Percentiles rank a stretch among this genome's conserved stretches.
phyloP scores from a whole-genome alignment of 129 eudicot genomes.

The Erigeron canadensis region DNA sequence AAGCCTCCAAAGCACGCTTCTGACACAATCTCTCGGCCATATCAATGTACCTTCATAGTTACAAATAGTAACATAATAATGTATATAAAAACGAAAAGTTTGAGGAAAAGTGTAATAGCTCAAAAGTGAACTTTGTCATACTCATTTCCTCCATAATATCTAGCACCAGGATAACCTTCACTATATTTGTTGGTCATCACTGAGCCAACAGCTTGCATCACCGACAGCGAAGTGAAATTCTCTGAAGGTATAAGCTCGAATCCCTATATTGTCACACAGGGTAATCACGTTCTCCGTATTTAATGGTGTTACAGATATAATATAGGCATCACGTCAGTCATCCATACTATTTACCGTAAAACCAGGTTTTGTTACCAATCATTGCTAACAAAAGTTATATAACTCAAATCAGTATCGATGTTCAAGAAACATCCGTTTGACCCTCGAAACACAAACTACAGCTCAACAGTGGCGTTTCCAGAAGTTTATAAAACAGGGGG shows the following conservation, averaged over 20 bases:
- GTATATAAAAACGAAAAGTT: not conserved
- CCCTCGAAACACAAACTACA: no score
- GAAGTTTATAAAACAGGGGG: no score
- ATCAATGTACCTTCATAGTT: constrained; percentile 76
- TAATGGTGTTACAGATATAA: not conserved
- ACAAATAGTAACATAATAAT: constrained; percentile 2
- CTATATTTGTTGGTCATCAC: constrained; percentile 97
- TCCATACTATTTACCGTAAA: no score
- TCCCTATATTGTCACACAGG: constrained; percentile 46
- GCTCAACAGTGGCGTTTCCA: no score
- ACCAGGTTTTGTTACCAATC: no score
- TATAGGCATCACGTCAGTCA: no score
- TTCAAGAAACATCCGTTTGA: no score
- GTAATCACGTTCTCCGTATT: not conserved
- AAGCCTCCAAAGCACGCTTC: constrained; percentile 84
- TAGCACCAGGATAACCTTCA: constrained; percentile 99
- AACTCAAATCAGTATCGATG: no score
- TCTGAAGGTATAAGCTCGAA: constrained; percentile 95
- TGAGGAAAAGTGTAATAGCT: not conserved
- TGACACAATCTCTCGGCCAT: constrained; percentile 94
- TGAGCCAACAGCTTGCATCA: constrained; percentile 98
- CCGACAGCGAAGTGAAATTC: constrained; percentile 84
- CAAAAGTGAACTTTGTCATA: constrained; percentile 33
- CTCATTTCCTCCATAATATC: constrained; percentile 98
- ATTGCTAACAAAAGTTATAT: no score